These are phyloP conservation scores for Paragyromitra xinjiangensis DNA, from an alignment of 495 filamentous ascomycete species.

Conservation along the genomic window DNA sequence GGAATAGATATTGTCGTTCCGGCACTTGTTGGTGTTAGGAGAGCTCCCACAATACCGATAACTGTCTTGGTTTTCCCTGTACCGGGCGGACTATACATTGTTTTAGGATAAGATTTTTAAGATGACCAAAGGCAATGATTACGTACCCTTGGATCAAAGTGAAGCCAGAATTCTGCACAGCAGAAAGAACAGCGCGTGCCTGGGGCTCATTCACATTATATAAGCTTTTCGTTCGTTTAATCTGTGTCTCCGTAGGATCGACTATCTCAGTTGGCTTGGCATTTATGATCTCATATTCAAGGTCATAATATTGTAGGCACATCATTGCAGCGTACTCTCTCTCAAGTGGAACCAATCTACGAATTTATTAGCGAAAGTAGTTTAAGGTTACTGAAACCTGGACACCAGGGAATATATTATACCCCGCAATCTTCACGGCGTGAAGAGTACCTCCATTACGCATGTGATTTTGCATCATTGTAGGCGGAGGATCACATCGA, in stretches of 20 bases:
- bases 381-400: constrained; percentile 59
- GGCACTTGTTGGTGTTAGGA: constrained; percentile 68
- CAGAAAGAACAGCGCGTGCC: constrained; percentile 90
- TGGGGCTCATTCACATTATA: constrained; percentile 90
- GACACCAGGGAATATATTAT: constrained; percentile 66
- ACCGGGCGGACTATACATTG: constrained; percentile 73
- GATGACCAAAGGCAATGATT: not conserved
- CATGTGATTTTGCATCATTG: constrained; percentile 58
- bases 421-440: constrained; percentile 63
- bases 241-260: constrained; percentile 74
- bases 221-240: constrained; percentile 72
- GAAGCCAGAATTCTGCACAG: constrained; percentile 92
- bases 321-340: constrained; percentile 91
- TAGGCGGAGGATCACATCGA: constrained; percentile 73
- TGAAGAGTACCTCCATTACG: constrained; percentile 56
- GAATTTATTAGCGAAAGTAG: constrained; percentile 69
- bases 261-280: constrained; percentile 89
- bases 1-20: constrained; percentile 66
- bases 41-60: constrained; percentile 89
- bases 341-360: constrained; percentile 87
- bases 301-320: constrained; percentile 91
- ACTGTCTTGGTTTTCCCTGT: constrained; percentile 99
- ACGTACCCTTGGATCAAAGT: constrained; percentile 88
- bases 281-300: constrained; percentile 86
- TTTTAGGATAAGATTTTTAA: constrained; percentile 29